Conservation (phyloP, 257 asterid genomes). For the Orobanche coerulescens region DNA sequence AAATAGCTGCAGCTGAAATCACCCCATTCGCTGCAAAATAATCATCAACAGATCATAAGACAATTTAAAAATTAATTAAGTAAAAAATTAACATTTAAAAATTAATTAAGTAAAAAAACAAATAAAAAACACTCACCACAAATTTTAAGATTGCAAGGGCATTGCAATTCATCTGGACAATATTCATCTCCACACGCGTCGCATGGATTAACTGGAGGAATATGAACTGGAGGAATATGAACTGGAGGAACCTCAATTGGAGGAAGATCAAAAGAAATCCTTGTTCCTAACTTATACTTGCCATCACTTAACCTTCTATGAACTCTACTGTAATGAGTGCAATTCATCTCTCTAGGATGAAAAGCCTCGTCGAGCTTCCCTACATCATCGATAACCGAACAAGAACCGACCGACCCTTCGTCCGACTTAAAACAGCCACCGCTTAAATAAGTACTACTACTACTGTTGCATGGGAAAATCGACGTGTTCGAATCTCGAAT, state of each 20-base stretch:
- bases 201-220: constrained; percentile 49
- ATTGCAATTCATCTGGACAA: too few relatives aligned
- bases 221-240: constrained; percentile 47
- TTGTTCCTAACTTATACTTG: constrained; percentile 29
- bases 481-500: too few relatives aligned
- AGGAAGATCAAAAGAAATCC: constrained; percentile 47
- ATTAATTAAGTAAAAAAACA: constrained; percentile 46
- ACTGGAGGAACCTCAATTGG: too few relatives aligned
- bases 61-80: not conserved
- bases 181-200: constrained; percentile 48
- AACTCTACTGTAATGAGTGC: constrained; percentile 35
- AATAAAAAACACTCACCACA: too few relatives aligned
- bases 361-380: not conserved
- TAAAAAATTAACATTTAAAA: constrained; percentile 22
- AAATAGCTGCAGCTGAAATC: constrained; percentile 31
- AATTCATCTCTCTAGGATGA: constrained; percentile 29
- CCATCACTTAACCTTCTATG: not conserved
- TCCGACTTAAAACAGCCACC: too few relatives aligned
- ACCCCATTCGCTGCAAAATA: constrained; percentile 44
- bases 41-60: not conserved
- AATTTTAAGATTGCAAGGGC: too few relatives aligned
- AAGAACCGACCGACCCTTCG: too few relatives aligned
- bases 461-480: too few relatives aligned
- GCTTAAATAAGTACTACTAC: too few relatives aligned
- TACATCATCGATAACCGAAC: too few relatives aligned